Conservation (phyloP, 805 yeast species). For the Huiozyma sinensis region DNA sequence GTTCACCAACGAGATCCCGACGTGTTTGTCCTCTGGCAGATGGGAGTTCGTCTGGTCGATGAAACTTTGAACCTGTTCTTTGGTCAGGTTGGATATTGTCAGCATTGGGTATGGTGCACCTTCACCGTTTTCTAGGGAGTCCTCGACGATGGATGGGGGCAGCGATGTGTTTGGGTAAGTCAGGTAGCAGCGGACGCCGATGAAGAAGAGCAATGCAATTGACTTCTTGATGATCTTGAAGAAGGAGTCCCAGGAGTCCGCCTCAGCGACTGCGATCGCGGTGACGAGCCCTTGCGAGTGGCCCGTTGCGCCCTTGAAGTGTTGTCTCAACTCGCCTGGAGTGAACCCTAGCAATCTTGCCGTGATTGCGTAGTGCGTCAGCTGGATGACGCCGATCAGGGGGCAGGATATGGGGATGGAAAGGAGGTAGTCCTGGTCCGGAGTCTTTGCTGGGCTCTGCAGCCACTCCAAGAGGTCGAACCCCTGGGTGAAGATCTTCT, state of each 20-base stretch:
- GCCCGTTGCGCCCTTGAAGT: constrained; percentile 71
- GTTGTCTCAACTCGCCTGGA: constrained; percentile 76
- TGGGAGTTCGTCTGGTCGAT: constrained; percentile 86
- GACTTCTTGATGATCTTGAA: constrained; percentile 63
- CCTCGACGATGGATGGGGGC: constrained; percentile 88
- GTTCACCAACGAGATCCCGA: constrained; percentile 81
- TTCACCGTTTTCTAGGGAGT: constrained; percentile 86
- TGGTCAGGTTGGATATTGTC: constrained; percentile 79
- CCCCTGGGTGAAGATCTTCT: constrained; percentile 88
- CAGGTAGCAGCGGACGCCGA: constrained; percentile 85
- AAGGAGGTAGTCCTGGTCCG: constrained; percentile 77
- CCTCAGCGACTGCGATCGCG: constrained; percentile 78
- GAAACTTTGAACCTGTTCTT: constrained; percentile 65
- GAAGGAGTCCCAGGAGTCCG: constrained; percentile 80
- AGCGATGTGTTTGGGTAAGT: constrained; percentile 88
- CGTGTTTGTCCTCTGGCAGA: constrained; percentile 83
- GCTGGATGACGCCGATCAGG: constrained; percentile 90
- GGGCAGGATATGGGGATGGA: constrained; percentile 95
- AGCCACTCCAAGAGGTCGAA: constrained; percentile 85
- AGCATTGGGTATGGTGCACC: constrained; percentile 98
- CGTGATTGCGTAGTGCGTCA: constrained; percentile 85
- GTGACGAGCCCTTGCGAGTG: constrained; percentile 89
- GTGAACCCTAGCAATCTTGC: constrained; percentile 73
- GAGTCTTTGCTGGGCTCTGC: constrained; percentile 72
- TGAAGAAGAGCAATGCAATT: constrained; percentile 75